Base-by-base conservation (phyloP, 192 early-diverging fungal genomes). In the Coemansia sp. region DNA sequence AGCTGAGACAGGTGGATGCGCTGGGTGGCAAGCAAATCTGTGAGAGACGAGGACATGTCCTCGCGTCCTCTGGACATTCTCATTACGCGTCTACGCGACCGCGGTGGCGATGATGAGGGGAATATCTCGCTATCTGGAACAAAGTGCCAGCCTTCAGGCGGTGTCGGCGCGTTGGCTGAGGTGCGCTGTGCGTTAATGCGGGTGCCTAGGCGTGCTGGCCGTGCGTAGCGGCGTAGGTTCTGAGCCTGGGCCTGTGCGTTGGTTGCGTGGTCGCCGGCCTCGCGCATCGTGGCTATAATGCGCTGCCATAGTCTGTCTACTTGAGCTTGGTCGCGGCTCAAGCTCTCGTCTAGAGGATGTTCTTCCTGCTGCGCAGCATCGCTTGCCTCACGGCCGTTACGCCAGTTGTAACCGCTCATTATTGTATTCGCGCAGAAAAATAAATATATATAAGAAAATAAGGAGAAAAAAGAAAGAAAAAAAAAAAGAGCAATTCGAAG, bases 301-400 rank as follows among this genome's bases (percentile, higher is more conserved):
- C 66, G 65, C 42, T 71, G 68, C 77, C 68, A 71, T 17, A 74
- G 60, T 28, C 33, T 50, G 8, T 75, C 67, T 14, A 69, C 30
- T 13, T 69, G 58, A 32, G 58, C 68, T 50, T 42, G 57, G 55
- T 33, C 23, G 55, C 32, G 55, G 30, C 30, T 14, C 16, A 58
- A 23, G 32, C 13, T 28, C 52, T 55, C 32, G 55, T 30, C 32
- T 58, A 58, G 30, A 10, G 47, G 47, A 19, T n/a, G 19, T 7
- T 21, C 47, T 4, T 14, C 17, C 16, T 46, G 43, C 6, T 14
- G 43, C 4, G 52, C 23, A 4, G 32, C 55, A 32, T 58, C 55
- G 30, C 17, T 58, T 6, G 55, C 6, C 55, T 17, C 32, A 32
- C 32, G 16, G 55, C 35, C 35, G 32, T 17, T 58, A 32, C 30